Evolutionary conservation across 805 yeast species (phyloP), one percentile per base, ranked within the genome.

Genomic region (Peterozyma xylosa): DNA sequence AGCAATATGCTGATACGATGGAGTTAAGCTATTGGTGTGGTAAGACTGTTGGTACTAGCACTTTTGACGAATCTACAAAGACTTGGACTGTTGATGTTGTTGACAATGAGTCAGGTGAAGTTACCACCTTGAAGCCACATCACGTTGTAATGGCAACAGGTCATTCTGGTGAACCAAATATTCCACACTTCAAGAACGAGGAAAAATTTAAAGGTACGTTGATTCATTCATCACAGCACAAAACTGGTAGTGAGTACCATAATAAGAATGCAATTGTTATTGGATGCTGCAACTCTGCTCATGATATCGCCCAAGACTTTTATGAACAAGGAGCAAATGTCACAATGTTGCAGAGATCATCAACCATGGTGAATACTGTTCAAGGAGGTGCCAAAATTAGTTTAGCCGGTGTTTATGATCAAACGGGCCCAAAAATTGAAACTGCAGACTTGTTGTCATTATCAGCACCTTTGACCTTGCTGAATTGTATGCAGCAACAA

Each of bases 281-380:
- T 43, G 76, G 76, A 38, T 64, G 73, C 15, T 64, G 74, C 51
- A 68, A 67, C 47, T 67, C 73, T 37, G 71, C 67, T 10, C 75
- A 70, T 50, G 75, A 70, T 54, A 68, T 70, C 39, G 63, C 69
- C 33, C 69, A 66, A 43, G 75, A 70, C 52, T 66, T 69, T 45
- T 62, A 62, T 49, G 70, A 70, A 47, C 70, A 70, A 48, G 74
- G 72, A 21, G 67, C 66, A 5, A 58, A 58, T 6, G 68, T 66
- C 1, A 69, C 71, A 5, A 67, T 70, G 66, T 52, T 70, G 6
- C 76, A 70, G 51, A 58, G 76, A 39, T 70, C 74, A 5, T 62
- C 71, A 5, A 70, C 74, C 2, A 68, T 68, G 53, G 66, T 70
- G 34, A 64, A 67, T 42, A 59, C 64, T 16, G 59, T 66, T 10